Base-by-base conservation (phyloP, 2,329 filamentous ascomycete species). In the Colletotrichum tanaceti region DNA sequence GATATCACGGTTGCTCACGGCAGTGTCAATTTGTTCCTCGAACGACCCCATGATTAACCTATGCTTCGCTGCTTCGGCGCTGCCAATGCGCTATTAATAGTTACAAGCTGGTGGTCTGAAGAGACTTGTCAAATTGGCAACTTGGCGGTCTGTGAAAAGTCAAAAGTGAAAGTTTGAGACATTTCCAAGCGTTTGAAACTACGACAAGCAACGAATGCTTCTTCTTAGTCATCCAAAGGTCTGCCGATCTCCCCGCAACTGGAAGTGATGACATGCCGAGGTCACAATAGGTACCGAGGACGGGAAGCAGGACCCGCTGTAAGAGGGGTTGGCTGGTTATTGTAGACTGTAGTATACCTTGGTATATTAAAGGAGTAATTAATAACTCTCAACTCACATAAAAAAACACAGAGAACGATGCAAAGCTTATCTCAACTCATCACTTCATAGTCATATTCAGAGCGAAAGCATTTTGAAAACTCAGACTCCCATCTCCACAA, bases 1-100 rank as follows among this genome's bases (percentile, higher is more conserved):
- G 1, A 71, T 55, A 13, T 68, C 60, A 28, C 28, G 60, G 18
- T 71, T 66, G 4, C 60, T 57, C 39, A 71, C 68, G 1, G 63
- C 70, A 7, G 55, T 16, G 24, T 64, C 50, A 24, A 71, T 63
- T 1, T 35, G 49, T 2, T 63, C 68, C 11, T 70, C 70, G 7
- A 71, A 71, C 4, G 60, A 58, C 9, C 52, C 24, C 70, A 71
- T 71, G 14, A 22, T 49, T 14, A 16, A 16, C 14, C 20, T 44
- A 13, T 24, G 16, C 1, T n/a, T n/a, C 9, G 14, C 38, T 24
- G 16, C 1, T n/a, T n/a, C 9, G 14, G 22, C 3, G 39, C 39
- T 22, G 16, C 5, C 4, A 53, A 28, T 53, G 11, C 5, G 11
- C 5, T 38, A 22, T 11, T 4, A 24, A 24, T 5, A 32, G 10